Base-by-base conservation (phyloP, 768 basidiomycete genomes). In the Leccinum longicurvipes region DNA sequence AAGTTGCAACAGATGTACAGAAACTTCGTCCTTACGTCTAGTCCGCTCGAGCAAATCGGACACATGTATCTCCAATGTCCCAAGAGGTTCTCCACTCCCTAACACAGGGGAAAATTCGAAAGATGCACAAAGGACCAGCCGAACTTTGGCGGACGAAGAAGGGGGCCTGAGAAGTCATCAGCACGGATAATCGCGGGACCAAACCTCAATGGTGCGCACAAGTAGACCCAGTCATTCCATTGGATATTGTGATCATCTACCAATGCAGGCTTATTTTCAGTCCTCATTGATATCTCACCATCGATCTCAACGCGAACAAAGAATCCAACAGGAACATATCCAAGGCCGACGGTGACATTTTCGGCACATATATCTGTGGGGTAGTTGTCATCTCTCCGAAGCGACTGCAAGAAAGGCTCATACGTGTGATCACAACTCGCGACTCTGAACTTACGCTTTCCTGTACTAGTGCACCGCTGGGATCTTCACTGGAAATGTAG, bases 271-370 rank as follows among this genome's bases (percentile, higher is more conserved):
- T 53, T 47, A 19, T 29, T 46, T 3, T 36, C 1, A 15, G 50
- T 56, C 21, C 24, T 12, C 4, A 27, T 19, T 17, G 39, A 11
- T 29, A 19, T 24, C 3, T 2, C 24, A 0, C 34, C 27, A 15
- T 21, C 11, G 11, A 23, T 36, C 3, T 53, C 15, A 3, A 56
- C 27, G 0, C 19, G 32, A 11, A 61, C 45, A 39, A 51, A 57
- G 19, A 63, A 55, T 6, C 62, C 63, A 4, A 51, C 25, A 4
- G 62, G 63, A 7, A 58, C 50, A 2, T 47, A 50, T 2, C 14
- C 23, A 11, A 57, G 34, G 51, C 55, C 56, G 23, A 21, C 23
- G 9, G 19, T 3, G 14, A 64, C n/a, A 48, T 55, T 25, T 5
- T 51, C 54, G n/a, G 46, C 56, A 2, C 45, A 63, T 31, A 63